Evolutionary conservation across 805 yeast genomes (phyloP).

Genomic region (Candida ovalis): DNA sequence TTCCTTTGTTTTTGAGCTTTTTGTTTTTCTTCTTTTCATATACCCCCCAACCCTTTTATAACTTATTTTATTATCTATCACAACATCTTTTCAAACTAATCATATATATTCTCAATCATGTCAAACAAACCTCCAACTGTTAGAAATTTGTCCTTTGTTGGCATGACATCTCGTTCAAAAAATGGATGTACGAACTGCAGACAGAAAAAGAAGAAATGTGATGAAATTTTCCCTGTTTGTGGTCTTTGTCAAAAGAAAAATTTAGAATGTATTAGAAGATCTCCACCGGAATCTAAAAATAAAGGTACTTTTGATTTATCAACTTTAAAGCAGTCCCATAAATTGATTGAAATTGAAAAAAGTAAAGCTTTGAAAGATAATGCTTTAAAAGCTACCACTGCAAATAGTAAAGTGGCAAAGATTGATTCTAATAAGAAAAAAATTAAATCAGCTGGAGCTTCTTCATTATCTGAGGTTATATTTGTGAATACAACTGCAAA

Average conservation of each 20-base stretch:
- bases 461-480: not conserved
- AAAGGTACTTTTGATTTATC: conserved; percentile 12
- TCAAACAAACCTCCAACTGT: conserved; percentile 14
- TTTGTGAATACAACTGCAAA: conserved; percentile 3
- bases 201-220: conserved; percentile 46
- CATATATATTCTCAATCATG: not conserved
- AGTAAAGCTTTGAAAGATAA: conserved; percentile 1
- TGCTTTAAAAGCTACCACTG: not conserved
- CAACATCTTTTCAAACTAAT: not conserved
- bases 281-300: conserved; percentile 6
- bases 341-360: conserved; percentile 12
- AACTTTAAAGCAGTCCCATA: conserved; percentile 17
- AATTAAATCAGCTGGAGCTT: not conserved
- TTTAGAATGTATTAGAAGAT: conserved; percentile 28
- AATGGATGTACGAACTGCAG: conserved; percentile 40
- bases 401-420: not conserved
- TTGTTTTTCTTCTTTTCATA: not conserved
- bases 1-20: no score
- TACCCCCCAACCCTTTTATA: not conserved
- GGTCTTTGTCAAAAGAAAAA: conserved; percentile 36
- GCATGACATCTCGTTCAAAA: conserved; percentile 32
- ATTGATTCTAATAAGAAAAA: not conserved
- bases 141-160: conserved; percentile 27
- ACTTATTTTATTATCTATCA: not conserved
- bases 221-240: conserved; percentile 44